phyloP scores from a whole-genome alignment of 1,139 yeast species.

The Yamadazyma oceani region DNA sequence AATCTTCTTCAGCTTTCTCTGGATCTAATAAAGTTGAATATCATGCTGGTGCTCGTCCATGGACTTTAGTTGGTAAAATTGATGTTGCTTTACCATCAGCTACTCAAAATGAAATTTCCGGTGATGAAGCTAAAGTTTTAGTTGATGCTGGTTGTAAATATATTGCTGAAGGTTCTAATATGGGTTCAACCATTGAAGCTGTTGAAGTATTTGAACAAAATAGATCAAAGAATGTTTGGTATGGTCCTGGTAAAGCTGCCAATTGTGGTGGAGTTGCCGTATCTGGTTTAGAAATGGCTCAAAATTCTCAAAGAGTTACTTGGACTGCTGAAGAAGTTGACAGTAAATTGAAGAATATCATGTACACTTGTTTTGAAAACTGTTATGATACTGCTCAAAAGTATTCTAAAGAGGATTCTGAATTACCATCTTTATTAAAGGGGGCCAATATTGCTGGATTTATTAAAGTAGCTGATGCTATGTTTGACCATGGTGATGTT shows the following conservation, averaged over 20 bases:
- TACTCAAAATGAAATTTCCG: slow-evolving; percentile 96
- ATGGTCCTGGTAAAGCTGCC: slow-evolving; percentile 99
- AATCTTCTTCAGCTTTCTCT: slow-evolving; percentile 59
- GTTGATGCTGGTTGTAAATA: slow-evolving; percentile 88
- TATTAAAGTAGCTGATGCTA: slow-evolving; percentile 97
- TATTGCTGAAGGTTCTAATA: slow-evolving; percentile 98
- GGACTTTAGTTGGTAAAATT: slow-evolving; percentile 88
- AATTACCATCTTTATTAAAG: slow-evolving; percentile 90
- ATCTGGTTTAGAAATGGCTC: slow-evolving; percentile 99
- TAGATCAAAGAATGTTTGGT: slow-evolving; percentile 81
- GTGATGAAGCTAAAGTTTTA: slow-evolving; percentile 93
- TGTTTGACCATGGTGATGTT: slow-evolving; percentile 96
- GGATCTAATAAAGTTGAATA: slow-evolving; percentile 60
- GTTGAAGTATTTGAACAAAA: slow-evolving; percentile 89
- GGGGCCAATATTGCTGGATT: slow-evolving; percentile 99
- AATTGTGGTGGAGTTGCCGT: slow-evolving; percentile 99
- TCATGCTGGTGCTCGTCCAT: slow-evolving; percentile 93
- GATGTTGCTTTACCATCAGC: slow-evolving; percentile 98
- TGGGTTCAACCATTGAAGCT: slow-evolving; percentile 99
- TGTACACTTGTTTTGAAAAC: slow-evolving; percentile 90
- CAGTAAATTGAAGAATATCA: slow-evolving; percentile 79
- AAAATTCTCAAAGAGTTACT: slow-evolving; percentile 89
- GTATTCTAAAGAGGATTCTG: slow-evolving; percentile 70
- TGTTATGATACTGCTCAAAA: slow-evolving; percentile 85
- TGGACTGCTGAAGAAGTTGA: slow-evolving; percentile 94